Base-by-base conservation (phyloP, 2,329 filamentous ascomycete genomes). In the Xylariaceae sp. region DNA sequence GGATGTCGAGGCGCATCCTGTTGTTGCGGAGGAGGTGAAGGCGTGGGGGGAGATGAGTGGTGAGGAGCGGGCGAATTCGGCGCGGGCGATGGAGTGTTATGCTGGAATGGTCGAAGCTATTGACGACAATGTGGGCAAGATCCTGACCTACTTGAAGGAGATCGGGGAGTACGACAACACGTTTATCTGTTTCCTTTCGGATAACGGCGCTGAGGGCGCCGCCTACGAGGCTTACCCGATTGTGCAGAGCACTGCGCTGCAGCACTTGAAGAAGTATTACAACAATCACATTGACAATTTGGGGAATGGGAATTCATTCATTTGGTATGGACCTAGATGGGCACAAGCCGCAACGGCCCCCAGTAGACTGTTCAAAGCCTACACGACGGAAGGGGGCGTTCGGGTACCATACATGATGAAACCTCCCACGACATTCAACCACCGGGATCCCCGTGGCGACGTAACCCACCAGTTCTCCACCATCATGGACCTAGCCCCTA, bases 31-130 rank as follows among this genome's bases (percentile, higher is more conserved):
- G 18, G 77, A 80, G 59, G 73, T 77, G 3, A 77, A 77, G 63
- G 70, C 77, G 44, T 83, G 80, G 80, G 67, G 70, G 2, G 76
- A 78, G 3, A 68, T 82, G 68, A 73, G 72, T 2, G 71, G 75
- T 0, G 77, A 80, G 34, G 78, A 80, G 60, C 73, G 73, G 56
- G 73, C 73, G 2, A 78, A 78, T 58, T 82, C 81, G 7, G 77
- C 70, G 65, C 77, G 73, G 23, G 78, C 81, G 0, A 86, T 86
- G 83, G 84, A 86, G 65, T 78, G 82, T 2, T 88, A 82, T 60
- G 84, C 85, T 0, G 85, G 76, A 10, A 87, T 88, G 82, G 83
- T 87, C 2, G 83, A 87, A 58, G 76, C 76, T 55, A 86, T 87
- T 56, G 85, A 88, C 65, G 69, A 70, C 59, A 84, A 85, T 60